These are phyloP conservation scores for Ceratocystis variospora DNA, from an alignment of 2,329 filamentous ascomycete genomes.

Conservation along the genomic window DNA sequence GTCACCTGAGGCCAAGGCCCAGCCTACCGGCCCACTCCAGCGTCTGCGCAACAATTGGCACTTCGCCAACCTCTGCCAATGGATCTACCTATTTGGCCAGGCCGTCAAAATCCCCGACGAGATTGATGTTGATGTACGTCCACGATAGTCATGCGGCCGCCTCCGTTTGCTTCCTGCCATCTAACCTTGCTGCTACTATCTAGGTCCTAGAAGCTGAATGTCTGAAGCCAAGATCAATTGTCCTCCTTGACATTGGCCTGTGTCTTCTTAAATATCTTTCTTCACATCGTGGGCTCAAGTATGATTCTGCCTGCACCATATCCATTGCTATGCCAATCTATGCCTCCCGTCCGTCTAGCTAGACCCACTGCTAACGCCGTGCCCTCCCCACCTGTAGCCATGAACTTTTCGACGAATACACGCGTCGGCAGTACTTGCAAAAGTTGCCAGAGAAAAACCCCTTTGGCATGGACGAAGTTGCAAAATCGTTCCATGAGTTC, in stretches of 20 bases:
- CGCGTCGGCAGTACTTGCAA: conserved; percentile 72
- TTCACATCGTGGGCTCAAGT: conserved; percentile 86
- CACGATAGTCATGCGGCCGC: background rate
- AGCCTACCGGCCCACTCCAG: conserved; percentile 10
- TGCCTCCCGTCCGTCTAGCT: background rate
- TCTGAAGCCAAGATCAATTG: conserved; percentile 61
- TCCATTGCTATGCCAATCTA: conserved; percentile 1
- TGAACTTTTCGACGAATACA: conserved; percentile 87
- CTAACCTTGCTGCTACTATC: background rate
- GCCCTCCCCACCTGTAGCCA: conserved; percentile 37
- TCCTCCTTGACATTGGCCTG: conserved; percentile 69
- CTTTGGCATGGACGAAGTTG: conserved; percentile 63
- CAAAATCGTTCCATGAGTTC: conserved; percentile 64
- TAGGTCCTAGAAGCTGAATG: conserved; percentile 85
- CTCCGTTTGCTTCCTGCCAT: background rate
- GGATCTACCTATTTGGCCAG: conserved; percentile 80
- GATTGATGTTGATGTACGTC: conserved; percentile 68
- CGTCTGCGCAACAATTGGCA: conserved; percentile 80
- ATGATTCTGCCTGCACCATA: conserved; percentile 28
- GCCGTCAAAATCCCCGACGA: conserved; percentile 80
- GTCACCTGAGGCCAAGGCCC: background rate
- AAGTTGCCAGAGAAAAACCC: conserved; percentile 71
- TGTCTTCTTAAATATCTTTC: conserved; percentile 84
- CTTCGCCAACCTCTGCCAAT: conserved; percentile 87
- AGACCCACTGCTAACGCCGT: conserved; percentile 16